Conservation (phyloP, 75 land plant genomes). For the Selaginella moellendorffii region DNA sequence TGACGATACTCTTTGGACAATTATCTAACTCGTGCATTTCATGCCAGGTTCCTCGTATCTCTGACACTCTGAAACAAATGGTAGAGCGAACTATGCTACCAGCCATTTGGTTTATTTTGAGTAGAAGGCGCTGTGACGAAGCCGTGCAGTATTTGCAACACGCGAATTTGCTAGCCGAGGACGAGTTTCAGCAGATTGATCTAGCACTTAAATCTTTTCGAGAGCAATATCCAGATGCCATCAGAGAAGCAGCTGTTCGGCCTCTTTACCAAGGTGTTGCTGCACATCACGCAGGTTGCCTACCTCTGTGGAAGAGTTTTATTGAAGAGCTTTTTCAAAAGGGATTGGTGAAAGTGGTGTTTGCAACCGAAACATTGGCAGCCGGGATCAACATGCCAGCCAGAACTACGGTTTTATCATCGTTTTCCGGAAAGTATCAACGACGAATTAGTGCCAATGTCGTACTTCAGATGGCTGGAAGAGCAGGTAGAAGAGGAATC, state of each 20-base stretch:
- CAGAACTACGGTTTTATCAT: conserved; percentile 75
- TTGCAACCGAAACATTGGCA: conserved; percentile 97
- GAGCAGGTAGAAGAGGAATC: conserved; percentile 93
- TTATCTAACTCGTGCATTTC: background rate
- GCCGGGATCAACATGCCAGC: conserved; percentile 99
- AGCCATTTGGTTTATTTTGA: conserved; percentile 95
- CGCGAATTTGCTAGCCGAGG: conserved; percentile 44
- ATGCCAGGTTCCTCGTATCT: conserved; percentile 68
- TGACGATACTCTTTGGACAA: background rate
- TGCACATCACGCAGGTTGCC: conserved; percentile 96
- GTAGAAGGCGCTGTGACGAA: conserved; percentile 94
- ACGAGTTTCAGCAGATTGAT: conserved; percentile 56
- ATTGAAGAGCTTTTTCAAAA: conserved; percentile 84
- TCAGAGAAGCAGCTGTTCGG: conserved; percentile 56
- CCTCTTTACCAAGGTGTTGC: conserved; percentile 73
- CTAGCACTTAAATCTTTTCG: conserved; percentile 47
- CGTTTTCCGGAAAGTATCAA: conserved; percentile 78
- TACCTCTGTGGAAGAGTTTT: conserved; percentile 94
- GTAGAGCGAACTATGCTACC: conserved; percentile 76
- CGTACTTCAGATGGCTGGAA: conserved; percentile 92
- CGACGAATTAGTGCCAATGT: conserved; percentile 60
- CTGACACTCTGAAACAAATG: conserved; percentile 68
- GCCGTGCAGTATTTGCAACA: conserved; percentile 72
- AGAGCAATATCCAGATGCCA: conserved; percentile 77
- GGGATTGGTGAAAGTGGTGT: conserved; percentile 87